Conservation (phyloP, 148 eudicot species). For the Bassia scoparia region DNA sequence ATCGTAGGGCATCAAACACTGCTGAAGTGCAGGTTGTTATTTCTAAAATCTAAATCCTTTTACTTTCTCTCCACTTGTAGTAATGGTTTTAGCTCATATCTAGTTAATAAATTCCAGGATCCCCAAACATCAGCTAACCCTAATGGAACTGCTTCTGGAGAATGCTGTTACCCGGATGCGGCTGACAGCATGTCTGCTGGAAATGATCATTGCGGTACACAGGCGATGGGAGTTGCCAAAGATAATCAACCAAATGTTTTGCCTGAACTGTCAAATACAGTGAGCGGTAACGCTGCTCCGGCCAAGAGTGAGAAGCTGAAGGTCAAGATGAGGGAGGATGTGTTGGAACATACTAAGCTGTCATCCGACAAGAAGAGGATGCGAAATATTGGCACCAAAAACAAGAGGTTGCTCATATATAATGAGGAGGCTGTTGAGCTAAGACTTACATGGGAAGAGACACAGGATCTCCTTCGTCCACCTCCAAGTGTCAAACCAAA, state of each 20-base stretch:
- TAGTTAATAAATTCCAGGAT: conserved; percentile 49
- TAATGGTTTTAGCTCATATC: conserved; percentile 11
- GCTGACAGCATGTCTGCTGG: conserved; percentile 42
- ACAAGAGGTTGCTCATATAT: conserved; percentile 71
- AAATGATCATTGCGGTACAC: conserved; percentile 31
- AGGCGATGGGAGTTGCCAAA: conserved; percentile 22
- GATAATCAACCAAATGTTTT: conserved; percentile 21
- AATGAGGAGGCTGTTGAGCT: conserved; percentile 79
- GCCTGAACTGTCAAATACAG: conserved; percentile 26
- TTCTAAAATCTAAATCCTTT: background rate
- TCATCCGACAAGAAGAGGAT: conserved; percentile 59
- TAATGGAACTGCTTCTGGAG: conserved; percentile 49
- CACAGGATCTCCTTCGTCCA: conserved; percentile 81
- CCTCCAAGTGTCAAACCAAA: conserved; percentile 55
- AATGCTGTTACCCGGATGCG: conserved; percentile 41
- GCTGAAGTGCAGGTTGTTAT: conserved; percentile 57
- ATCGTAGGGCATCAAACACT: conserved; percentile 64
- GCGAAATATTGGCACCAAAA: conserved; percentile 66
- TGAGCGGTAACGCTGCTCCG: conserved; percentile 30
- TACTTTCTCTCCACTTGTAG: conserved; percentile 1
- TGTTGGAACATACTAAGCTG: conserved; percentile 32
- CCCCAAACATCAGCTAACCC: conserved; percentile 33
- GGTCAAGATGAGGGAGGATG: conserved; percentile 46
- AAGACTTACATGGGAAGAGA: conserved; percentile 78
- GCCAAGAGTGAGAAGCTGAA: conserved; percentile 44